phyloP scores from a whole-genome alignment of 2,329 filamentous ascomycete species.

The Xylariomycetidae sp. region DNA sequence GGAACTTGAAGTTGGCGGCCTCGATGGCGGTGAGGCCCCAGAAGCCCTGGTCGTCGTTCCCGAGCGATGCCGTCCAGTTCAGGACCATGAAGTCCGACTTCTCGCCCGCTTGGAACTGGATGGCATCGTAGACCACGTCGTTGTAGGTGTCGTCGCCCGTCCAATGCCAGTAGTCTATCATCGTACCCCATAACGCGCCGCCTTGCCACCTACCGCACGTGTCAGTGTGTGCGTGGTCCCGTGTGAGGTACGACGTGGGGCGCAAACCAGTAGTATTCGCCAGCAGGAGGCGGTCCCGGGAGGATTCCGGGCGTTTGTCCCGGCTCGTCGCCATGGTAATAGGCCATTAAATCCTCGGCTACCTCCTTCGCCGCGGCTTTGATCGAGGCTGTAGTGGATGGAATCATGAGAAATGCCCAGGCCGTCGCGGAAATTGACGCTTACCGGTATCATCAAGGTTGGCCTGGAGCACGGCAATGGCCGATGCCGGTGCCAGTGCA shows the following conservation, averaged over 20 bases:
- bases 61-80: conserved; percentile 33
- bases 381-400: conserved; percentile 18
- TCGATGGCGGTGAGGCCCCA: conserved; percentile 59
- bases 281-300: conserved; percentile 21
- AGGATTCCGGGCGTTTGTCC: conserved; percentile 38
- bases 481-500: conserved; percentile 18
- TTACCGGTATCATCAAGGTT: conserved; percentile 21
- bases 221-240: neutral
- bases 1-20: conserved; percentile 56
- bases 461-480: conserved; percentile 21
- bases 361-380: conserved; percentile 19
- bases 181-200: conserved; percentile 43
- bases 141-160: conserved; percentile 48
- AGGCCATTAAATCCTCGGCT: conserved; percentile 21
- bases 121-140: conserved; percentile 34
- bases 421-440: conserved; percentile 1
- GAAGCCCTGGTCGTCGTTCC: conserved; percentile 55
- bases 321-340: conserved; percentile 20
- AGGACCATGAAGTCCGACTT: conserved; percentile 39
- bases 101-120: conserved; percentile 40
- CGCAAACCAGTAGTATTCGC: conserved; percentile 24
- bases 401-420: conserved; percentile 1
- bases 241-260: neutral
- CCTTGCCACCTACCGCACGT: conserved; percentile 50
- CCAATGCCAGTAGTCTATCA: conserved; percentile 51